Evolutionary conservation across 1,139 yeast species (phyloP).

Genomic region (Pichia kudriavzevii): DNA sequence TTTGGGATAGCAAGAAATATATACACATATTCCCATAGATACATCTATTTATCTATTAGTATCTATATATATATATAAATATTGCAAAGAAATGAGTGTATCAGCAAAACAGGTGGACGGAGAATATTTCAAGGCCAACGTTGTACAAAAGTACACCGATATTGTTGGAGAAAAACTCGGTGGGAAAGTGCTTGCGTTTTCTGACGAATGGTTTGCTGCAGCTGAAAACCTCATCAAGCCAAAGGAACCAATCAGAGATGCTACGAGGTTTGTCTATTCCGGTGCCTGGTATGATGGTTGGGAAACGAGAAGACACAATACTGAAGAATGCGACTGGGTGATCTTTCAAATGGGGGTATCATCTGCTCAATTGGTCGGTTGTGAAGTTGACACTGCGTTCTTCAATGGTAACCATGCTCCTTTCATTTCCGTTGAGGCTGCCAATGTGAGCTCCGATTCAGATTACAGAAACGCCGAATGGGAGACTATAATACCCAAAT

Average conservation of each 20-base stretch:
- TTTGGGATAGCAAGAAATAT: no score
- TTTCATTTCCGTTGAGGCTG: slow-evolving; percentile 74
- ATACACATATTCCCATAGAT: no score
- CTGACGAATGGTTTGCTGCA: slow-evolving; percentile 94
- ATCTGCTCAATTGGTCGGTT: slow-evolving; percentile 69
- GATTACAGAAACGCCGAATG: slow-evolving; percentile 39
- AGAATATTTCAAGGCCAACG: slow-evolving; percentile 37
- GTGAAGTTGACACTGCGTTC: slow-evolving; percentile 87
- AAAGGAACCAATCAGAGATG: slow-evolving; percentile 69
- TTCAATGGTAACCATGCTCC: slow-evolving; percentile 97
- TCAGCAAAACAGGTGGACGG: slow-evolving; percentile 25
- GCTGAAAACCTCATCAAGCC: slow-evolving; percentile 87
- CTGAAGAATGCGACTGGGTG: slow-evolving; percentile 80
- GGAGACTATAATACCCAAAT: slow-evolving; percentile 60
- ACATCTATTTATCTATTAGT: no score
- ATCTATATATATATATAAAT: no score
- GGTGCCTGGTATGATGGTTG: slow-evolving; percentile 99
- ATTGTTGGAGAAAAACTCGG: slow-evolving; percentile 83
- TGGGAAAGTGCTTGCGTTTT: slow-evolving; percentile 57
- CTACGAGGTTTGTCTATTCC: slow-evolving; percentile 66
- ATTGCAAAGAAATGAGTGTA: no score
- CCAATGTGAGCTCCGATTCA: slow-evolving; percentile 31
- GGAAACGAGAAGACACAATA: slow-evolving; percentile 94
- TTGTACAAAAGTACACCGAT: slow-evolving; percentile 50
- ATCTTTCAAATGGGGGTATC: slow-evolving; percentile 76